Evolutionary conservation across 441 rosid species (phyloP).

Genomic region (Mallotus japonicus): DNA sequence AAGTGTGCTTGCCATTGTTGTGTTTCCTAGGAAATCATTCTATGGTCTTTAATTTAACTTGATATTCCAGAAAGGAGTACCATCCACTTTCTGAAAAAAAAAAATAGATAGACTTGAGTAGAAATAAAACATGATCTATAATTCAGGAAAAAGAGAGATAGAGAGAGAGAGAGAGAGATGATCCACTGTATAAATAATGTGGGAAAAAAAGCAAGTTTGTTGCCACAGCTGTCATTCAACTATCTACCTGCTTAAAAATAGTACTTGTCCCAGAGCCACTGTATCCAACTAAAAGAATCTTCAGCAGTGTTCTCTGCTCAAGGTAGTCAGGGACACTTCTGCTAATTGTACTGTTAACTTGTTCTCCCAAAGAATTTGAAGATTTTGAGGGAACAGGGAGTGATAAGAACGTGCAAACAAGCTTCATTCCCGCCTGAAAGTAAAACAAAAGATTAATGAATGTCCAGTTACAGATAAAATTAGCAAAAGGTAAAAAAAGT

Average conservation of each 20-base stretch:
- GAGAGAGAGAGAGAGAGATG: too few relatives aligned
- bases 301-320: slow-evolving; percentile 58
- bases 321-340: slow-evolving; percentile 66
- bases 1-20: not conserved
- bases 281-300: slow-evolving; percentile 79
- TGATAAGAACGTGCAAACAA: slow-evolving; percentile 70
- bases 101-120: not conserved
- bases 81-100: not conserved
- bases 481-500: slow-evolving; percentile 1
- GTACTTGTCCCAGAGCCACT: slow-evolving; percentile 93
- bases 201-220: slow-evolving; percentile 3
- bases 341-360: slow-evolving; percentile 40
- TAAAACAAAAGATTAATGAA: slow-evolving; percentile 16
- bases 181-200: too few relatives aligned
- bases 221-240: slow-evolving; percentile 23
- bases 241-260: slow-evolving; percentile 84
- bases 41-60: not conserved
- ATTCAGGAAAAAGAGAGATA: too few relatives aligned
- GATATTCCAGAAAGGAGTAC: not conserved
- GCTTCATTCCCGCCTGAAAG: slow-evolving; percentile 76
- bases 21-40: not conserved
- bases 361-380: slow-evolving; percentile 52
- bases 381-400: slow-evolving; percentile 78
- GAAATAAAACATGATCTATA: not conserved
- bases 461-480: not conserved